Percentiles rank a stretch among this genome's conserved stretches.
Evolutionary conservation across 2,329 filamentous ascomycete species (phyloP).

Genomic region (Exophiala alcalophila): DNA sequence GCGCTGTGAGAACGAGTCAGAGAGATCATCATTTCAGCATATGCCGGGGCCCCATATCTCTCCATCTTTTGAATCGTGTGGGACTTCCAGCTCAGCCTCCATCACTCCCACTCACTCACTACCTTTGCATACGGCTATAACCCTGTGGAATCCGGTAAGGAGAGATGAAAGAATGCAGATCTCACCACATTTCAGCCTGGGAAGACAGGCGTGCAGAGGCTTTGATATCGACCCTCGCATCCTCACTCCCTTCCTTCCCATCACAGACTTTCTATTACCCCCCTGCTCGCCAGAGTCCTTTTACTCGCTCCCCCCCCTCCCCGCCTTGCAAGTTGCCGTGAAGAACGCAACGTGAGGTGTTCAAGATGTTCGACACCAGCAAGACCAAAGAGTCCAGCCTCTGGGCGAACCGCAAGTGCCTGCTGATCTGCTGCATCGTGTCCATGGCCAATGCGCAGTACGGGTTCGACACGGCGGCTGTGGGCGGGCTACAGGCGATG

Average conservation of each 20-base stretch:
- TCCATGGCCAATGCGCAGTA: constrained; percentile 54
- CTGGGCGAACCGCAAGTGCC: constrained; percentile 33
- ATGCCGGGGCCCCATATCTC: constrained; percentile 17
- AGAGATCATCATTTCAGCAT: constrained; percentile 7
- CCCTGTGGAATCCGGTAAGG: constrained; percentile 5
- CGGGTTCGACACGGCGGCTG: constrained; percentile 32
- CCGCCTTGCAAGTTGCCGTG: background rate
- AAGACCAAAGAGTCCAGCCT: constrained; percentile 11
- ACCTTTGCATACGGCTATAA: background rate
- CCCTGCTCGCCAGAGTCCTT: background rate
- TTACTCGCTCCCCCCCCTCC: background rate
- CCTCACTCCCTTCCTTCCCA: background rate
- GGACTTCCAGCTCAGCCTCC: constrained; percentile 1
- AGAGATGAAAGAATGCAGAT: background rate
- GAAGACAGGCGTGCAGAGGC: too few species aligned
- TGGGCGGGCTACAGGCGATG: constrained; percentile 14
- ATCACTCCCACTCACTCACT: background rate
- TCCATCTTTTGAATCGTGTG: constrained; percentile 5
- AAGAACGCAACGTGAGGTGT: background rate
- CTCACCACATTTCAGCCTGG: too few species aligned
- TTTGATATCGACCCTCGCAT: too few species aligned
- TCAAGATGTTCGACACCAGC: constrained; percentile 14
- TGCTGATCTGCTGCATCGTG: constrained; percentile 47
- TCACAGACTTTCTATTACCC: background rate
- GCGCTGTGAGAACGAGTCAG: too few species aligned